phyloP scores from a whole-genome alignment of 768 basidiomycete species.

The Auriculariales sp. region DNA sequence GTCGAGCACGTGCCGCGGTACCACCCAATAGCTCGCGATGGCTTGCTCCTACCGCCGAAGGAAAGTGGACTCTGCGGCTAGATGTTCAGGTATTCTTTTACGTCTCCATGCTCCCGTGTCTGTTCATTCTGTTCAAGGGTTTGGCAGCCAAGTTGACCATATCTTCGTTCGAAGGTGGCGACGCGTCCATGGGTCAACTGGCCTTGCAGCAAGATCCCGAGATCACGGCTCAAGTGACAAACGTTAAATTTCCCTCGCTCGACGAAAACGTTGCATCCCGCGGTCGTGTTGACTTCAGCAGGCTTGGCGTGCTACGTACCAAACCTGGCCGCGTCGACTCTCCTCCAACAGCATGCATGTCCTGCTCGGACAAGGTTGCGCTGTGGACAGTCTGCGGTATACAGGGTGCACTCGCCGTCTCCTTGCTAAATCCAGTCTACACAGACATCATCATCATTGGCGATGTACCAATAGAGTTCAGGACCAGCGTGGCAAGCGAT shows the following conservation, averaged over 20 bases:
- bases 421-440: constrained; percentile 49
- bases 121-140: not conserved
- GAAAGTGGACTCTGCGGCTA: constrained; percentile 29
- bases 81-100: constrained; percentile 52
- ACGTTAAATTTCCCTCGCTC: constrained; percentile 15
- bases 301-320: constrained; percentile 69
- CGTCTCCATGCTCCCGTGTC: constrained; percentile 54
- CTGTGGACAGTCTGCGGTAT: constrained; percentile 73
- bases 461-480: constrained; percentile 35
- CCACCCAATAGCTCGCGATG: constrained; percentile 30
- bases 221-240: constrained; percentile 48
- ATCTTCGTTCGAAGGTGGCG: constrained; percentile 45
- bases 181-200: constrained; percentile 71
- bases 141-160: not conserved
- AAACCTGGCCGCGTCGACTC: constrained; percentile 92
- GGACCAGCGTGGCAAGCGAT: constrained; percentile 33
- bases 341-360: constrained; percentile 69
- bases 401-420: constrained; percentile 63
- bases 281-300: constrained; percentile 68
- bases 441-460: constrained; percentile 55
- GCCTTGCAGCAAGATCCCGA: constrained; percentile 58
- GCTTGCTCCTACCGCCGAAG: constrained; percentile 25
- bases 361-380: constrained; percentile 92
- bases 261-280: constrained; percentile 34
- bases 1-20: constrained; percentile 7